Evolutionary conservation across 2,329 filamentous ascomycete species (phyloP).

Genomic region (Ascochyta viciae-villosae): DNA sequence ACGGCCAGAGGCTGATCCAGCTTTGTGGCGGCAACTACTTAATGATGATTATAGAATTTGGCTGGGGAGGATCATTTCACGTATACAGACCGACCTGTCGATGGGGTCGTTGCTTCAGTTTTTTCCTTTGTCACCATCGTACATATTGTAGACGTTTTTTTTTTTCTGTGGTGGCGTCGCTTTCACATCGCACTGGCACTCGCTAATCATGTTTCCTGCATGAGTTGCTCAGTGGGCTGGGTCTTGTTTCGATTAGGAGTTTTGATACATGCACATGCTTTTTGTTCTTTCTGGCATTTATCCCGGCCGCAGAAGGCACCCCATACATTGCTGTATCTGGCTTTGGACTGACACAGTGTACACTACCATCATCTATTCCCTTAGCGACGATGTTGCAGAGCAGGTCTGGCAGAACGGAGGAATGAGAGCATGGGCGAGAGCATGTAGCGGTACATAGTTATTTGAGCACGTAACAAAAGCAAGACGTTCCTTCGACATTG

Average conservation of each 20-base stretch:
- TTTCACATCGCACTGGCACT: conserved; percentile 38
- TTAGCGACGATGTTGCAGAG: conserved; percentile 25
- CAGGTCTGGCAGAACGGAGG: conserved; percentile 11
- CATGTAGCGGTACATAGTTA: conserved; percentile 28
- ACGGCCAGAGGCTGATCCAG: conserved; percentile 29
- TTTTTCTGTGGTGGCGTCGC: conserved; percentile 32
- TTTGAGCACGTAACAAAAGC: conserved; percentile 38
- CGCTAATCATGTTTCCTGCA: conserved; percentile 47
- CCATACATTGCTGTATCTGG: conserved; percentile 27
- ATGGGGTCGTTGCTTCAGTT: conserved; percentile 35
- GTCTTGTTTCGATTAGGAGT: conserved; percentile 36
- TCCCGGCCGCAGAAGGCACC: conserved; percentile 6
- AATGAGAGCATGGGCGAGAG: conserved; percentile 14
- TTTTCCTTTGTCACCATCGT: conserved; percentile 45
- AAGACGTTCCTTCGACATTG: conserved; percentile 25
- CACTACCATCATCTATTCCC: conserved; percentile 35
- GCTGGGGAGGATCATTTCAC: conserved; percentile 41
- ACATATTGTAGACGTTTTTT: conserved; percentile 48
- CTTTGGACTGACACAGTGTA: conserved; percentile 33
- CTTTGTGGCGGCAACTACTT: conserved; percentile 34
- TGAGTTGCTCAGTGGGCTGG: conserved; percentile 42
- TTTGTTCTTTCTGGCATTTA: conserved; percentile 31
- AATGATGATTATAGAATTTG: conserved; percentile 50
- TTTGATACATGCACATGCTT: conserved; percentile 49
- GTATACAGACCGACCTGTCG: conserved; percentile 40